Evolutionary conservation across 257 asterid genomes (phyloP).

Genomic region (Nicotiana paniculata): DNA sequence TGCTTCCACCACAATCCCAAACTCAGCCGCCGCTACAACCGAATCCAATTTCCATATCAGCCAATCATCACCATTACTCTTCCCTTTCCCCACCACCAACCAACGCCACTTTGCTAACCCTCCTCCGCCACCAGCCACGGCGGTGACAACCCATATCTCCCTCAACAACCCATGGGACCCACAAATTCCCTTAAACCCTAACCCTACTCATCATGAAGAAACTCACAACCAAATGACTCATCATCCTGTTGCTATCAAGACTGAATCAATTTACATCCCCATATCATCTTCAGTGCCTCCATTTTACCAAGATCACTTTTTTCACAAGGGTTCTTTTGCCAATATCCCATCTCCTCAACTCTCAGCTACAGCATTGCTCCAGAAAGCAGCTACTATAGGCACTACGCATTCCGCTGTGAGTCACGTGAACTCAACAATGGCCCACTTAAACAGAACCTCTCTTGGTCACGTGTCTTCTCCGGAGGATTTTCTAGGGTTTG

Average conservation of each 20-base stretch:
- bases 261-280: constrained; percentile 41
- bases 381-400: constrained; percentile 54
- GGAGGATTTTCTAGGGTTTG: constrained; percentile 14
- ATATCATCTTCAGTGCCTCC: constrained; percentile 17
- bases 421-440: constrained; percentile 54
- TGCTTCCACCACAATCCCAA: constrained; percentile 10
- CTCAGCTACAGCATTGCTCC: constrained; percentile 76
- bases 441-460: constrained; percentile 39
- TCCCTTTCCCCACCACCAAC: constrained; percentile 24
- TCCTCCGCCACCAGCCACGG: constrained; percentile 7
- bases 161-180: constrained; percentile 15
- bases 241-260: constrained; percentile 24
- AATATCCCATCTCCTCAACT: constrained; percentile 29
- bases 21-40: constrained; percentile 19
- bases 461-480: constrained; percentile 28
- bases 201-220: constrained; percentile 10
- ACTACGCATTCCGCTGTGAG: constrained; percentile 22
- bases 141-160: constrained; percentile 22
- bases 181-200: constrained; percentile 25
- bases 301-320: constrained; percentile 27
- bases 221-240: neutral
- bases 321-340: constrained; percentile 10
- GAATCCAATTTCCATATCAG: constrained; percentile 27
- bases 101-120: constrained; percentile 23
- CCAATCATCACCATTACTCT: constrained; percentile 20